Conservation (phyloP, 148 eudicot genomes). For the Heliosperma pusillum region DNA sequence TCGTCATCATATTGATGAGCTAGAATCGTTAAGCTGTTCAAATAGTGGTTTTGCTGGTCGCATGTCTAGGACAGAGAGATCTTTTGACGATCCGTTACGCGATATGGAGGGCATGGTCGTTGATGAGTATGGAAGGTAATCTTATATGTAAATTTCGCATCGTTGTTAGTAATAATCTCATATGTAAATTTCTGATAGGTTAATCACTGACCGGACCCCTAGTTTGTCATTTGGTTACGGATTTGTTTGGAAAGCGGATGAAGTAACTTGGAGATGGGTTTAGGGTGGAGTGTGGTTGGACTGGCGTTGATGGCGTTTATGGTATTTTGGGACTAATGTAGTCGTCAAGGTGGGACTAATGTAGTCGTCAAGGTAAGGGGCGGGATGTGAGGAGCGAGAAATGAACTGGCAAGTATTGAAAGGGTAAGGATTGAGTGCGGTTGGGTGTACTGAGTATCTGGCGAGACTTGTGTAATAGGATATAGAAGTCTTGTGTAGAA, state of each 20-base stretch:
- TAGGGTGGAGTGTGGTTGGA: too few species aligned
- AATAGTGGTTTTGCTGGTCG: constrained; percentile 57
- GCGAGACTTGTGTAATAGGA: too few species aligned
- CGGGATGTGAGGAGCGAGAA: not conserved
- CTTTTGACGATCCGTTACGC: constrained; percentile 93
- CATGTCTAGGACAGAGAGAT: constrained; percentile 75
- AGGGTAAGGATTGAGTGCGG: not conserved
- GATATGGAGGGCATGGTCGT: constrained; percentile 93
- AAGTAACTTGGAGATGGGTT: not conserved
- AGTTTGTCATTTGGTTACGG: not conserved
- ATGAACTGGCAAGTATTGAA: not conserved
- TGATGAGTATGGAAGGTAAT: constrained; percentile 96
- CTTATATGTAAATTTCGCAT: not conserved
- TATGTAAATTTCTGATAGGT: not conserved
- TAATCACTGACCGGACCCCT: not conserved
- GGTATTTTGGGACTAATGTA: too few species aligned
- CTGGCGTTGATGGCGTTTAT: too few species aligned
- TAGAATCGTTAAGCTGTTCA: constrained; percentile 60
- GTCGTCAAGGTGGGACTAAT: too few species aligned
- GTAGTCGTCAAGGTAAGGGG: not conserved
- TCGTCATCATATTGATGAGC: constrained; percentile 74
- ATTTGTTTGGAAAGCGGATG: not conserved
- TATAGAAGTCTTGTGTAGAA: too few species aligned
- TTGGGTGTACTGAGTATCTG: not conserved
- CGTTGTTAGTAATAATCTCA: constrained; percentile 16